Evolutionary conservation across 1,284 basidiomycete species (phyloP).

Genomic region (Cutaneotrichosporon sp.): DNA sequence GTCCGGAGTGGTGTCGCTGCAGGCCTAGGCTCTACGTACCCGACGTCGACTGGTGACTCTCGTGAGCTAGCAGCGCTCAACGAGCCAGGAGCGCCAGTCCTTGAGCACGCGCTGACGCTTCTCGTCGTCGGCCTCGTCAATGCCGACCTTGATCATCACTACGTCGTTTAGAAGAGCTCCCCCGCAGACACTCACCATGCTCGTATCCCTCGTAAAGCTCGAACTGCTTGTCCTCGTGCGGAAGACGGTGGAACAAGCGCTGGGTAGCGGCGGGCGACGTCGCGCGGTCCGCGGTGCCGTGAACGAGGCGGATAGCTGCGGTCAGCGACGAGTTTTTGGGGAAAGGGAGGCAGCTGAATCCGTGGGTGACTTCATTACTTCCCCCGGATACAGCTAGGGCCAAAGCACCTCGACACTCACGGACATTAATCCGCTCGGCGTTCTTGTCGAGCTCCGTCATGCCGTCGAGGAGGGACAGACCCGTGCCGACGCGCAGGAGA

Average conservation of each 20-base stretch:
- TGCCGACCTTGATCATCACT: conserved; percentile 48
- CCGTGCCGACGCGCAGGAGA: conserved; percentile 50
- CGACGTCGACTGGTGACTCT: too few species aligned
- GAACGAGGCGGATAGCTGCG: conserved; percentile 50
- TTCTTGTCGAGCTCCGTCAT: conserved; percentile 45
- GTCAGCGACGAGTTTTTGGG: neutral
- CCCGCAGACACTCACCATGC: conserved; percentile 40
- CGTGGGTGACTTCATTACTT: too few species aligned
- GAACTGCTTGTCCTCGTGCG: conserved; percentile 47
- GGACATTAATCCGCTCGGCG: conserved; percentile 41
- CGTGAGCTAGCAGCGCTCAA: conserved; percentile 29
- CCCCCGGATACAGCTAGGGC: too few species aligned
- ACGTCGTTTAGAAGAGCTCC: neutral
- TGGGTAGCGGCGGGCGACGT: conserved; percentile 49
- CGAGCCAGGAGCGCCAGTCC: conserved; percentile 47
- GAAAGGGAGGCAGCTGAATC: neutral
- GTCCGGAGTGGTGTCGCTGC: too few species aligned
- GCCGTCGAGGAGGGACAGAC: conserved; percentile 50
- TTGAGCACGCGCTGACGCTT: conserved; percentile 45
- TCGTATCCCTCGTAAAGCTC: conserved; percentile 53
- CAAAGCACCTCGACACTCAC: conserved; percentile 22
- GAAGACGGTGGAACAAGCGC: conserved; percentile 47
- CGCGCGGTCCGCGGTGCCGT: conserved; percentile 51
- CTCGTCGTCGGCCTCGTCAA: conserved; percentile 46
- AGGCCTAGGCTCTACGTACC: too few species aligned